Percentiles rank a stretch among this genome's conserved stretches.
Conservation (phyloP, 768 basidiomycete genomes). For the Xerocomus potaroensis region DNA sequence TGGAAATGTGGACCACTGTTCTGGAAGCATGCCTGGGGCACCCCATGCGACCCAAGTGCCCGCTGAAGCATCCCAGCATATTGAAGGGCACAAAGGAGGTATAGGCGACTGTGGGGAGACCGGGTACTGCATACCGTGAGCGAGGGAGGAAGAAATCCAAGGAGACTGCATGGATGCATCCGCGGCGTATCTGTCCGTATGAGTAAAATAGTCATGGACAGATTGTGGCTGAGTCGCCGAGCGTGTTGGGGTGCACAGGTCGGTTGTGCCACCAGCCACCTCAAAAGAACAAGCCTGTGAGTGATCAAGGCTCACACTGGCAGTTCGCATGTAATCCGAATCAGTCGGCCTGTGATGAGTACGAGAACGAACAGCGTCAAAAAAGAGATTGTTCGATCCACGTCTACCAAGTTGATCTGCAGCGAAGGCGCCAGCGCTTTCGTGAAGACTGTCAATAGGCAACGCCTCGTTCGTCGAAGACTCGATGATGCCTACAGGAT, state of each 20-base stretch:
- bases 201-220: constrained; percentile 25
- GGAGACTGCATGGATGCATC: constrained; percentile 22
- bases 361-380: constrained; percentile 34
- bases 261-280: constrained; percentile 19
- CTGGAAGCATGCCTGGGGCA: constrained; percentile 20
- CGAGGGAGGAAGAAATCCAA: constrained; percentile 25
- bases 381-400: constrained; percentile 35
- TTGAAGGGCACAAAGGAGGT: constrained; percentile 23
- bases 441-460: constrained; percentile 13
- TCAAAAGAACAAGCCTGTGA: constrained; percentile 22
- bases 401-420: constrained; percentile 30
- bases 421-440: constrained; percentile 6
- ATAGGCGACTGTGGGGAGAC: constrained; percentile 27
- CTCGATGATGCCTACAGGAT: constrained; percentile 16
- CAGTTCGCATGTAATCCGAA: constrained; percentile 15
- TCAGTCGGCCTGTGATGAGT: constrained; percentile 23
- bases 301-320: constrained; percentile 24
- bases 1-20: constrained; percentile 30
- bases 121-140: constrained; percentile 29
- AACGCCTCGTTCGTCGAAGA: constrained; percentile 9
- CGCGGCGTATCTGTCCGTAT: constrained; percentile 19
- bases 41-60: constrained; percentile 30
- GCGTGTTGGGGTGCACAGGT: constrained; percentile 24
- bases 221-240: constrained; percentile 22
- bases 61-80: constrained; percentile 29